Conservation (phyloP, 2,329 filamentous ascomycete genomes). For the Moelleriella libera region DNA sequence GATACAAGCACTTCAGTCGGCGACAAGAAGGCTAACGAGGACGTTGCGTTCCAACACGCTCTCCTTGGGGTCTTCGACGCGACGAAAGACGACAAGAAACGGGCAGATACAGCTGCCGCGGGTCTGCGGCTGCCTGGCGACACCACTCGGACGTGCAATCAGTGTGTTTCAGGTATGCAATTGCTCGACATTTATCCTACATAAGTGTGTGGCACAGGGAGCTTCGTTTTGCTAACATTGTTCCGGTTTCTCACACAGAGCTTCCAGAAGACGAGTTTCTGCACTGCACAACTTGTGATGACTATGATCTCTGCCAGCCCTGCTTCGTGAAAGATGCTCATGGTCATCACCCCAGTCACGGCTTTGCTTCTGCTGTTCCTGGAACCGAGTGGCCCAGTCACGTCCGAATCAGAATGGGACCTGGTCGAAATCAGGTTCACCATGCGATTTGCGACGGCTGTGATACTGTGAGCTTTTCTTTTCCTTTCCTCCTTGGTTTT, state of each 20-base stretch:
- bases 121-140: slow-evolving; percentile 23
- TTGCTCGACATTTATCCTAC: neutral
- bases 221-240: too few relatives aligned
- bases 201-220: neutral
- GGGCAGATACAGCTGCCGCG: slow-evolving; percentile 23
- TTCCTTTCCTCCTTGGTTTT: neutral
- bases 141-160: slow-evolving; percentile 54
- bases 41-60: too few relatives aligned
- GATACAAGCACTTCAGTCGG: too few relatives aligned
- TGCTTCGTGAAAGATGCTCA: slow-evolving; percentile 69
- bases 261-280: slow-evolving; percentile 68
- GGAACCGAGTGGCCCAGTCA: slow-evolving; percentile 46
- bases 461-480: slow-evolving; percentile 32
- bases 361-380: slow-evolving; percentile 54
- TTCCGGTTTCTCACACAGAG: slow-evolving; percentile 25
- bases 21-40: too few relatives aligned
- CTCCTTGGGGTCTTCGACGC: too few relatives aligned
- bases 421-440: slow-evolving; percentile 72
- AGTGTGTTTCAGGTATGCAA: slow-evolving; percentile 32
- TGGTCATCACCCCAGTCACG: slow-evolving; percentile 82
- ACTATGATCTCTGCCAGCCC: slow-evolving; percentile 79
- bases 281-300: slow-evolving; percentile 71
- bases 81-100: too few relatives aligned
- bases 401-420: slow-evolving; percentile 53
- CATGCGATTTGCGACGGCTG: slow-evolving; percentile 91